Percentiles rank a stretch among this genome's conserved stretches.
phyloP scores from a whole-genome alignment of 2,329 filamentous ascomycete genomes.

The Colletotrichum ledebouriae region DNA sequence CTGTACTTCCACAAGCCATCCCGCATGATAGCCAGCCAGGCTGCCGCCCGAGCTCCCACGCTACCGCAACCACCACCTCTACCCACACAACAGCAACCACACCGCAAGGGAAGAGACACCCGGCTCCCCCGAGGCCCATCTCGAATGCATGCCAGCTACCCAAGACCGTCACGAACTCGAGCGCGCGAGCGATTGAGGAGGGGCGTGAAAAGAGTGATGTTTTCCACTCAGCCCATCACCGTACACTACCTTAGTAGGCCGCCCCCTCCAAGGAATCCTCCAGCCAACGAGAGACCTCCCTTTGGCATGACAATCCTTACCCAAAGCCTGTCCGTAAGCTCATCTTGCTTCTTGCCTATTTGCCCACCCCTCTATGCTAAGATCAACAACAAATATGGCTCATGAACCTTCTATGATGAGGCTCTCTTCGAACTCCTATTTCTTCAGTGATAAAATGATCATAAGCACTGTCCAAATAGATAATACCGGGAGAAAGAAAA shows the following conservation, averaged over 20 bases:
- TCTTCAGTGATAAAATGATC: no score
- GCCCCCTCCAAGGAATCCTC: neutral
- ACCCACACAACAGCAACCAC: neutral
- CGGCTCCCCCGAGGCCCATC: slow-evolving; percentile 30
- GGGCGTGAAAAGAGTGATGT: slow-evolving; percentile 5
- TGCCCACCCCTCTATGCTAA: slow-evolving; percentile 14
- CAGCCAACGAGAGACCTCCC: slow-evolving; percentile 39
- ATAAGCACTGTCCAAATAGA: no score
- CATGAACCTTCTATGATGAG: neutral
- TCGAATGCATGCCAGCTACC: slow-evolving; percentile 33
- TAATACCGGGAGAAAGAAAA: no score
- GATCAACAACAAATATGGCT: neutral
- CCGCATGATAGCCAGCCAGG: neutral
- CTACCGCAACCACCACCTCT: neutral
- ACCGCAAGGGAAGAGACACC: neutral
- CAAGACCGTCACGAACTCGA: slow-evolving; percentile 25
- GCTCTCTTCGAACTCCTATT: no score
- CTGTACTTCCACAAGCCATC: neutral
- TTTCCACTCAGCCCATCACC: slow-evolving; percentile 24
- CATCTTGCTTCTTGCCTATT: slow-evolving; percentile 10
- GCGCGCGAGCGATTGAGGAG: neutral
- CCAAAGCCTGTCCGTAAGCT: slow-evolving; percentile 36
- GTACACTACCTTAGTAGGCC: neutral
- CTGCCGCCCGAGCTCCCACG: neutral
- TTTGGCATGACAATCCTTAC: slow-evolving; percentile 39